Evolutionary conservation across 805 yeast species (phyloP).

Genomic region (Nakazawaea siamensis): DNA sequence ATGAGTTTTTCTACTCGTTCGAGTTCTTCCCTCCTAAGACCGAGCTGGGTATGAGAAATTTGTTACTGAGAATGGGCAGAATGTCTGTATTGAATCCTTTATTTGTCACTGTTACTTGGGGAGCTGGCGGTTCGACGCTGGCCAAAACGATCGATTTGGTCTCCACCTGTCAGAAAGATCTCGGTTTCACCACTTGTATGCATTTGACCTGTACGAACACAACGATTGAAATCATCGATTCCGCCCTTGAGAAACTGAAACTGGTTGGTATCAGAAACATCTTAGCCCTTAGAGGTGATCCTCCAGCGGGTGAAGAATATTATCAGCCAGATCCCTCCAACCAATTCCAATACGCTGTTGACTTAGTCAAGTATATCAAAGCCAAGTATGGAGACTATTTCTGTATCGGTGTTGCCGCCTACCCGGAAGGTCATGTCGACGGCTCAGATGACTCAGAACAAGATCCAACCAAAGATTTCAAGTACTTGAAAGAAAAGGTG

Average conservation of each 20-base stretch:
- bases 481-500: slow-evolving; percentile 74
- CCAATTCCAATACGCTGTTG: slow-evolving; percentile 74
- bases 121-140: slow-evolving; percentile 95
- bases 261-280: slow-evolving; percentile 78
- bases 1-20: slow-evolving; percentile 66
- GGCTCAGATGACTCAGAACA: slow-evolving; percentile 65
- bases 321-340: slow-evolving; percentile 32
- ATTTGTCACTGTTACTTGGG: slow-evolving; percentile 95
- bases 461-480: slow-evolving; percentile 60
- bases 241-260: slow-evolving; percentile 67
- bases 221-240: slow-evolving; percentile 65
- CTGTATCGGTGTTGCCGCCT: slow-evolving; percentile 95
- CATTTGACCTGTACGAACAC: slow-evolving; percentile 97
- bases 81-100: slow-evolving; percentile 84
- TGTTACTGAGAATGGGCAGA: slow-evolving; percentile 79
- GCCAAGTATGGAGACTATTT: slow-evolving; percentile 68
- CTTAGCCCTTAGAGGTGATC: slow-evolving; percentile 92
- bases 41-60: slow-evolving; percentile 72
- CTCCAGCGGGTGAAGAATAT: slow-evolving; percentile 55
- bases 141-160: slow-evolving; percentile 83
- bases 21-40: slow-evolving; percentile 99
- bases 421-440: slow-evolving; percentile 96
- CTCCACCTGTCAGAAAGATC: slow-evolving; percentile 59
- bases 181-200: slow-evolving; percentile 83
- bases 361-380: slow-evolving; percentile 76